Base-by-base conservation (phyloP, 805 yeast genomes). In the Zygosaccharomyces gambellarensis region DNA sequence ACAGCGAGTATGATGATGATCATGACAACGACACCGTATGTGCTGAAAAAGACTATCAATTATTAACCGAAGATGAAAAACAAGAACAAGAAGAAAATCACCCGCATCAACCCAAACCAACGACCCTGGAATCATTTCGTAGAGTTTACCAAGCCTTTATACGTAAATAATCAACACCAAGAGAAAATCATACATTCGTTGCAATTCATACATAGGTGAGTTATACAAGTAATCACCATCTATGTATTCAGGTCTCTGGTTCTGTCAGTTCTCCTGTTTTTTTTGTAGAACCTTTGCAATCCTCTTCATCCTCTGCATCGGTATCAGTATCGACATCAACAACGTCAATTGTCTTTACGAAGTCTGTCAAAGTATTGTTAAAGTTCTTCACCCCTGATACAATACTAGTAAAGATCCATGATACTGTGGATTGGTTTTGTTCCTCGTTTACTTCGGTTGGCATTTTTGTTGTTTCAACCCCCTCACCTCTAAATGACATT, bases 1-100 rank as follows among this genome's bases (percentile, higher is more conserved):
- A 34, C 22, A 7, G 17, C 21, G 19, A 17, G 2, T 4, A 32
- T 6, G 43, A 40, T 22, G 42, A 22, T 12, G 28, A 25, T 25
- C 28, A 25, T 25, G 28, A 41, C 14, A 41, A 25, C 2, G 28
- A 41, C 14, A 41, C 36, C 4, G 25, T 30, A 34, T 41, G 36
- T 17, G 36, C 45, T 8, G 45, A 41, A 25, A 41, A n/a, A 25
- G 45, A 41, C 22, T 41, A 41, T 14, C 31, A 8, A 31, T 34
- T 41, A 27, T 27, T 14, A 17, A 14, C 25, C 4, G 45, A 14
- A 21, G 21, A 41, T 14, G 34, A 41, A 19, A 41, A 41, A 19
- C 36, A 32, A 5, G 36, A 32, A 30, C 14, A 8, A 14, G 21
- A 8, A 14, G 21, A 30, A 17, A 14, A 32, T 4, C 10, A 32